Evolutionary conservation across 139 green algal genomes (phyloP).

Genomic region (Tetratostichococcus sp.): DNA sequence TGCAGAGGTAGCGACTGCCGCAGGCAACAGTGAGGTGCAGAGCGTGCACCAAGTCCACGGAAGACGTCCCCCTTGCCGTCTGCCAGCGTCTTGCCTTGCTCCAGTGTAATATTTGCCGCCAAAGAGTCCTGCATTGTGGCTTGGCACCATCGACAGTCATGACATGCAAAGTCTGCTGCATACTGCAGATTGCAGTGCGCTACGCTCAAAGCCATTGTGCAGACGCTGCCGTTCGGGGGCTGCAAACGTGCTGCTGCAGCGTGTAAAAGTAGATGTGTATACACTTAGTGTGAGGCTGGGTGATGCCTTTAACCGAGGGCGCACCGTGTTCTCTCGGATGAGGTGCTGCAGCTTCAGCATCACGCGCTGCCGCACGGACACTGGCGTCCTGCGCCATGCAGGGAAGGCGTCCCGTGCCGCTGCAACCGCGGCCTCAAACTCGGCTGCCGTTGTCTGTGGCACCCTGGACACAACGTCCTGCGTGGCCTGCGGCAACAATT

Average conservation of each 20-base stretch:
- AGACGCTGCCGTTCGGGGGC: too few species aligned
- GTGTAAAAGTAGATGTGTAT: too few species aligned
- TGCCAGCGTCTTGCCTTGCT: slow-evolving; percentile 95
- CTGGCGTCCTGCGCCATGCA: slow-evolving; percentile 70
- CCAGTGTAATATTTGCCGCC: slow-evolving; percentile 73
- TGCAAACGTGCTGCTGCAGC: too few species aligned
- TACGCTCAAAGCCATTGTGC: too few species aligned
- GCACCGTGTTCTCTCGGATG: slow-evolving; percentile 80
- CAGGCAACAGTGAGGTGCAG: not conserved
- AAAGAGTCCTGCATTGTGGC: slow-evolving; percentile 70
- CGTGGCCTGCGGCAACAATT: slow-evolving; percentile 61
- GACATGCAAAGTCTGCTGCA: too few species aligned
- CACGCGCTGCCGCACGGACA: slow-evolving; percentile 69
- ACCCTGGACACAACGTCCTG: slow-evolving; percentile 81
- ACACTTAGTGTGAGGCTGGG: too few species aligned
- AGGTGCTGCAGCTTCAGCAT: slow-evolving; percentile 91
- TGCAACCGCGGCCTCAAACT: slow-evolving; percentile 87
- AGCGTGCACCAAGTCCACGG: slow-evolving; percentile 71
- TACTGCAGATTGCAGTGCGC: too few species aligned
- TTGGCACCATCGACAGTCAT: not conserved
- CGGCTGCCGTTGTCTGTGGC: slow-evolving; percentile 65
- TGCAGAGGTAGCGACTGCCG: too few species aligned
- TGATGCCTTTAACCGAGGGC: too few species aligned
- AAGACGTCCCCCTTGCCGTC: slow-evolving; percentile 93
- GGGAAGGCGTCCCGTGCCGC: slow-evolving; percentile 77